Conservation (phyloP, 2,329 filamentous ascomycete species). For the Ploettnerulaceae sp. region DNA sequence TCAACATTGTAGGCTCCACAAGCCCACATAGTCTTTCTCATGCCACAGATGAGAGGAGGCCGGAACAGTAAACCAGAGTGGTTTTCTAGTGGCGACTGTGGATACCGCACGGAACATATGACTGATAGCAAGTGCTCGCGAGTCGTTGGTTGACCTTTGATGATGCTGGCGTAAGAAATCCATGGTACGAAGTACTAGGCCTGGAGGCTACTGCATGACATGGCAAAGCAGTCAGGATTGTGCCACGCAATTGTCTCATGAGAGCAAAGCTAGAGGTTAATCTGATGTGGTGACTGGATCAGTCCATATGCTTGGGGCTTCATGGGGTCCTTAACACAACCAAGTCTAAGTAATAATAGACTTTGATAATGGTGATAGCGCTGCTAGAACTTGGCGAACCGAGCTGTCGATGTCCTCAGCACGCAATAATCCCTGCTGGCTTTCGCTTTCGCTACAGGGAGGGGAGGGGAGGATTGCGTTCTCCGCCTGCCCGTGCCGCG, state of each 20-base stretch:
- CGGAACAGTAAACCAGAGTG: slow-evolving; percentile 7
- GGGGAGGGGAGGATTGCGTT: slow-evolving; percentile 3
- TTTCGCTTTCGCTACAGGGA: background rate
- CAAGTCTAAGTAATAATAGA: slow-evolving; percentile 7
- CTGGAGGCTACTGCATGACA: slow-evolving; percentile 20
- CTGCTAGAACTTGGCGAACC: background rate
- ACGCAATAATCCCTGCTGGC: background rate
- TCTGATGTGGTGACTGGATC: slow-evolving; percentile 6
- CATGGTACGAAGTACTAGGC: slow-evolving; percentile 2
- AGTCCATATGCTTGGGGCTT: slow-evolving; percentile 4
- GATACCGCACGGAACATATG: slow-evolving; percentile 3
- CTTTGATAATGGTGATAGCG: slow-evolving; percentile 5
- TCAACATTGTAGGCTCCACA: slow-evolving; percentile 8
- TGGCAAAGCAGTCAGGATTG: slow-evolving; percentile 10
- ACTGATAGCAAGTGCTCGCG: background rate
- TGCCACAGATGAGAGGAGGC: slow-evolving; percentile 15
- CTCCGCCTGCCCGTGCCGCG: slow-evolving; percentile 15
- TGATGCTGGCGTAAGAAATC: slow-evolving; percentile 1
- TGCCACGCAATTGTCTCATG: slow-evolving; percentile 12
- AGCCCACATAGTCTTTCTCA: slow-evolving; percentile 5
- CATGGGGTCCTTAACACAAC: background rate
- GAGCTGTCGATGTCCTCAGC: slow-evolving; percentile 1
- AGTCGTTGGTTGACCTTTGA: slow-evolving; percentile 4
- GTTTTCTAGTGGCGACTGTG: slow-evolving; percentile 2
- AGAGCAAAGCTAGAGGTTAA: slow-evolving; percentile 4